These are phyloP conservation scores for Phytophthora cajani DNA, from an alignment of 352 stramenopile species.

Conservation along the genomic window DNA sequence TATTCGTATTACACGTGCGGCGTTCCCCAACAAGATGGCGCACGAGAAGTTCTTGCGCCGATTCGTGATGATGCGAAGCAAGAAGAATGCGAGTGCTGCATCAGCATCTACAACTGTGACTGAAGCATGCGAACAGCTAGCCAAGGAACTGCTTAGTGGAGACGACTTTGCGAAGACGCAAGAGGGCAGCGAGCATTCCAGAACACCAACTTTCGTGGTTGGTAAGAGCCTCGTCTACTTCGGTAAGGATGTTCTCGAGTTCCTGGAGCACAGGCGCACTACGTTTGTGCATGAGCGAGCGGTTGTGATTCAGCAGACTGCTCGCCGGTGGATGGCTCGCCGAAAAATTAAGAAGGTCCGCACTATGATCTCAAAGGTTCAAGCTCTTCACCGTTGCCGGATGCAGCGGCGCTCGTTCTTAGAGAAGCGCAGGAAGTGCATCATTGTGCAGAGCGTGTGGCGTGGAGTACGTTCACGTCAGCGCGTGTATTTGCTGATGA, in stretches of 20 bases:
- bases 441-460: conserved; percentile 80
- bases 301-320: conserved; percentile 64
- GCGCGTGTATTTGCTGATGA: conserved; percentile 57
- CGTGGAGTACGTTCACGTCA: conserved; percentile 71
- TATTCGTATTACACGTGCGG: conserved; percentile 89
- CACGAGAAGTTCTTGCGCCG: conserved; percentile 90
- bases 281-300: conserved; percentile 77
- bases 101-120: conserved; percentile 56
- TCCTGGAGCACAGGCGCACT: conserved; percentile 81
- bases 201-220: conserved; percentile 70
- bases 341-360: conserved; percentile 58
- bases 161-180: conserved; percentile 50
- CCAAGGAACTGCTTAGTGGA: conserved; percentile 48
- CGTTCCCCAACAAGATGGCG: conserved; percentile 94
- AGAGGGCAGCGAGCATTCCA: conserved; percentile 39
- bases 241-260: conserved; percentile 92
- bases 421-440: conserved; percentile 43
- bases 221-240: conserved; percentile 95
- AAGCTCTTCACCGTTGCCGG: conserved; percentile 63
- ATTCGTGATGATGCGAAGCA: conserved; percentile 79
- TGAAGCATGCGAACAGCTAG: conserved; percentile 71
- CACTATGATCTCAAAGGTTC: conserved; percentile 60
- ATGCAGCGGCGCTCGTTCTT: conserved; percentile 55
- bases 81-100: conserved; percentile 25
- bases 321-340: conserved; percentile 59